Evolutionary conservation across 176 grass and related monocot species (phyloP), one percentile per base, ranked within the genome.

Genomic region (Rhynchospora breviuscula): DNA sequence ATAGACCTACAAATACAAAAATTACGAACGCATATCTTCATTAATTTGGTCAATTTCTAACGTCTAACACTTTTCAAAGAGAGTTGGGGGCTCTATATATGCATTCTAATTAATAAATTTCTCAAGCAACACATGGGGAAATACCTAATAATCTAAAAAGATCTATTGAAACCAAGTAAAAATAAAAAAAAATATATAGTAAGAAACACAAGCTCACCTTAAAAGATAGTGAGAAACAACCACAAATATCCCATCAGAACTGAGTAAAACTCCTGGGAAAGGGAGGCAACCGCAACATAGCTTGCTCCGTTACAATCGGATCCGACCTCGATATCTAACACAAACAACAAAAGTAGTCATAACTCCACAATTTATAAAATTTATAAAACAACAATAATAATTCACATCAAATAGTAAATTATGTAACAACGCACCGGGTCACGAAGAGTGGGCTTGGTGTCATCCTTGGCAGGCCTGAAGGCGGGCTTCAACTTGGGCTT

Each of bases 241-340:
- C 47, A 53, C 22, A 54, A 51, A 8, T 29, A 76, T 76, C 47
- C 46, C 13, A 31, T 77, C 60, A 86, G 53, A 80, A 84, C 10
- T 63, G 81, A 46, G 49, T 25, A 14, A 43, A 47, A 67, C 52
- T 35, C 46, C 21, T 66, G 0, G 90, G 87, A 84, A 94, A 91
- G 35, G 91, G 88, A 63, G 92, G 92, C 54, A 91, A 87, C 56
- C 85, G 85, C 69, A 92, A 84, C 64, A 97, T 88, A 1, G 89
- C 92, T 87, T 92, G 92, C 78, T 94, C 94, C 4, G 84, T 87
- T 58, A 90, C 92, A 67, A 92, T 86, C 9, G 90, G 90, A 46
- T 97, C 92, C 59, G 94, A 89, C 54, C 94, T 91, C 80, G 87
- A 90, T 77, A 97, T 97, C 94, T 97, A 56, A 45, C 35, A 49